Conservation (phyloP, 495 filamentous ascomycete species). For the Talaromyces adpressus region DNA sequence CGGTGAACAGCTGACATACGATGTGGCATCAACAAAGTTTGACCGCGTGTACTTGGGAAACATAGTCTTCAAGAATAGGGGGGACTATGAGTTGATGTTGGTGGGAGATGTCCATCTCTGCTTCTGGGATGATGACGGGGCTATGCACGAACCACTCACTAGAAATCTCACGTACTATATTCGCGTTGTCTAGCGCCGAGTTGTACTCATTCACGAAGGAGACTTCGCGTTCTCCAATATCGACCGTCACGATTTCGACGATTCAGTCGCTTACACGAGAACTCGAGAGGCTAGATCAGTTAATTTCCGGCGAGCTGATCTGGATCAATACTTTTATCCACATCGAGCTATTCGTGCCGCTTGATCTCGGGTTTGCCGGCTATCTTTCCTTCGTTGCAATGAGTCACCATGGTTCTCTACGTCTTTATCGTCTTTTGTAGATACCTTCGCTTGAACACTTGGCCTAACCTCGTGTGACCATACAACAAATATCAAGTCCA, state of each 20-base stretch:
- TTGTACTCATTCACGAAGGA: neutral
- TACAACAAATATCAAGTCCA: neutral
- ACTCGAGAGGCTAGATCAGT: neutral
- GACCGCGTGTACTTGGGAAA: neutral
- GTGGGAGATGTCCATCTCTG: constrained; percentile 4
- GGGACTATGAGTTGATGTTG: neutral
- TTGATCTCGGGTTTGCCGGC: neutral
- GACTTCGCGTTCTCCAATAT: neutral
- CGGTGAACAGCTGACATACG: neutral
- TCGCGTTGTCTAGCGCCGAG: neutral
- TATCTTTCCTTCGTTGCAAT: neutral
- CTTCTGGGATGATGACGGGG: neutral
- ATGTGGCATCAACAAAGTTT: neutral
- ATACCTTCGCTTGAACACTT: neutral
- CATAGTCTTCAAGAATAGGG: neutral
- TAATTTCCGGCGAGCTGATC: neutral
- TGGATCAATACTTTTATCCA: neutral
- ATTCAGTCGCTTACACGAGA: neutral
- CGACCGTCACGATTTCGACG: neutral
- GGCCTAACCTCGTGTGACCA: neutral
- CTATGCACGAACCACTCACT: neutral
- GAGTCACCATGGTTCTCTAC: constrained; percentile 1
- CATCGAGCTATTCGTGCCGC: neutral
- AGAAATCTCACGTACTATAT: constrained; percentile 2
- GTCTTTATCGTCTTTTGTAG: neutral